These are phyloP conservation scores for Backusella sp. DNA, from an alignment of 192 early-diverging fungal species.

Conservation along the genomic window DNA sequence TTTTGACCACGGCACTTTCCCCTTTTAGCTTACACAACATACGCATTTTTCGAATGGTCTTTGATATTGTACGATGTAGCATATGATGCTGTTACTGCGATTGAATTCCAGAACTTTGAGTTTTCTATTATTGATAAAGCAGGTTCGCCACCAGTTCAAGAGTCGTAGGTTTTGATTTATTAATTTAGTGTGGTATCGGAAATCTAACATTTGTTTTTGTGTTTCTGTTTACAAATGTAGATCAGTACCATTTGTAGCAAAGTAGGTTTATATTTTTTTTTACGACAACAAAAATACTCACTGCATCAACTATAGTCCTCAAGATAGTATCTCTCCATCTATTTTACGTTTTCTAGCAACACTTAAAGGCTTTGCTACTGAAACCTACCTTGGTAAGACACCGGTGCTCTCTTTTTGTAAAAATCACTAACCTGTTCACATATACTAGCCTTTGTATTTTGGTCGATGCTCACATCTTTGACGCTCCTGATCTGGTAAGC, in stretches of 20 bases:
- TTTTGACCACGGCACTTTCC: neutral
- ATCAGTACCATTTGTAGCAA: neutral
- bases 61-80: slow-evolving; percentile 76
- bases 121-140: slow-evolving; percentile 46
- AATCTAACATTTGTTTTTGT: neutral
- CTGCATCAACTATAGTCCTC: slow-evolving; percentile 2
- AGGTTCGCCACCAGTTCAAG: neutral
- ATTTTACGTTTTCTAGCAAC: slow-evolving; percentile 8
- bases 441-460: slow-evolving; percentile 66
- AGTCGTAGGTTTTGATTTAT: neutral
- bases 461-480: slow-evolving; percentile 79
- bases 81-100: slow-evolving; percentile 70
- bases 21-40: slow-evolving; percentile 65
- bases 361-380: slow-evolving; percentile 48
- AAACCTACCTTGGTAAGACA: slow-evolving; percentile 62
- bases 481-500: slow-evolving; percentile 50
- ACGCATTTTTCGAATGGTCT: slow-evolving; percentile 85
- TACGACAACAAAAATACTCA: neutral
- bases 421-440: neutral
- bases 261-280: neutral
- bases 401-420: neutral
- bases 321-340: slow-evolving; percentile 24
- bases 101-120: slow-evolving; percentile 63
- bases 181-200: neutral
- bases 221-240: neutral